A percentile compares a stretch with the other conserved stretches of the same genome.
phyloP scores from a whole-genome alignment of 257 asterid species.

The Voacanga thouarsii region DNA sequence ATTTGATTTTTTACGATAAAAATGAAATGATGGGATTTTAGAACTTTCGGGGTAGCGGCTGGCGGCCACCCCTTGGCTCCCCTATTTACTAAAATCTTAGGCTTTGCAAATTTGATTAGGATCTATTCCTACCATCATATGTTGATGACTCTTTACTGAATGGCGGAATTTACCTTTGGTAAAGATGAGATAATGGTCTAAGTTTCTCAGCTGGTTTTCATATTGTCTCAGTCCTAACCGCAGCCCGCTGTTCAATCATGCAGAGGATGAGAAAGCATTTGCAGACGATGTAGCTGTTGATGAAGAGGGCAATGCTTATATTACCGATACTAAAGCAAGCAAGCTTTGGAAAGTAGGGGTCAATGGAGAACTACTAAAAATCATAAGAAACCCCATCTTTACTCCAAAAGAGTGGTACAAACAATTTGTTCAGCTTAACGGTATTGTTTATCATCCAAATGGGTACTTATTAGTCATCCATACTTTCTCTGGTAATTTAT shows the following conservation, averaged over 20 bases:
- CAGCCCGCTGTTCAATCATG: neutral
- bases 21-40: no score
- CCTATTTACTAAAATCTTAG: no score
- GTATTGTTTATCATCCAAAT: constrained; percentile 83
- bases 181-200: no score
- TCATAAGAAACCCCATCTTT: constrained; percentile 62
- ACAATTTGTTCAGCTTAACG: constrained; percentile 60
- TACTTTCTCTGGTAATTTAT: constrained; percentile 66
- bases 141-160: no score
- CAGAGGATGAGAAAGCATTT: constrained; percentile 61
- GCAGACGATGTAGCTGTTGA: constrained; percentile 87
- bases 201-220: neutral
- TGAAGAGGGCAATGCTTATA: constrained; percentile 65
- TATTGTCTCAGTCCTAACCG: neutral
- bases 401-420: constrained; percentile 60
- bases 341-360: constrained; percentile 77
- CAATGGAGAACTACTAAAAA: constrained; percentile 44
- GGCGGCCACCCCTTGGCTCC: no score
- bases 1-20: no score
- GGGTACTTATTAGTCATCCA: constrained; percentile 73
- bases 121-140: no score
- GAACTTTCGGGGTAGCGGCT: no score
- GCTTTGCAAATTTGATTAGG: no score
- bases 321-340: constrained; percentile 64
- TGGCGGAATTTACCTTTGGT: no score